Evolutionary conservation across 257 asterid species (phyloP).

Genomic region (Solanum paucissectum): DNA sequence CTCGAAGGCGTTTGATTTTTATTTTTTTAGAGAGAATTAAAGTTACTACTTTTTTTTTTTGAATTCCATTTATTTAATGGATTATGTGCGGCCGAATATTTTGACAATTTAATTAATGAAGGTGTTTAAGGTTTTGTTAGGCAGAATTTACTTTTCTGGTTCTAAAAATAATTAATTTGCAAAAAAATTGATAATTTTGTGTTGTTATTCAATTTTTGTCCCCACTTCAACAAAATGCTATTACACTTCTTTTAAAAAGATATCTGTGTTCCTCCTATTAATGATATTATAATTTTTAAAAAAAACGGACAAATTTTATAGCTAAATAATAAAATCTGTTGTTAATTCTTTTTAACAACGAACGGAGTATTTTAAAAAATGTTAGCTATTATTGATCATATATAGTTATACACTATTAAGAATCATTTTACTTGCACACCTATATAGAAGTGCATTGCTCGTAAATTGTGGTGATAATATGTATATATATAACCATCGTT

Average conservation of each 20-base stretch:
- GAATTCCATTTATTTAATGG: background rate
- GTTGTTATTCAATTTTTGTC: background rate
- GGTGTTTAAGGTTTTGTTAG: background rate
- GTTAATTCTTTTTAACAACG: too few species aligned
- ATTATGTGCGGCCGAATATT: background rate
- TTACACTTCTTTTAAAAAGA: accelerated
- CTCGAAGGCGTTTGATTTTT: background rate
- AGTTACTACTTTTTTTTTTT: background rate
- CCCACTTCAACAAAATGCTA: background rate
- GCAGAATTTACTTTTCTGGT: background rate
- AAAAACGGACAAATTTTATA: too few species aligned
- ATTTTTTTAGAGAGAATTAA: background rate
- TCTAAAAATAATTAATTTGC: background rate
- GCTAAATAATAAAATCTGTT: too few species aligned
- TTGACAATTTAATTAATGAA: background rate
- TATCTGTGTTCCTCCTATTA: background rate
- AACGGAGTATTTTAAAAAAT: too few species aligned
- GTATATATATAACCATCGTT: too few species aligned
- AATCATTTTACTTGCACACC: too few species aligned
- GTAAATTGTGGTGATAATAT: accelerated
- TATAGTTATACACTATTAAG: too few species aligned
- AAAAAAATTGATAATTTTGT: background rate
- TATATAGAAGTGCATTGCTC: too few species aligned
- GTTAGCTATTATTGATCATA: too few species aligned
- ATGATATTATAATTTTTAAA: too few species aligned